Conservation (phyloP, 2,329 filamentous ascomycete genomes). For the Xylaria sp. region DNA sequence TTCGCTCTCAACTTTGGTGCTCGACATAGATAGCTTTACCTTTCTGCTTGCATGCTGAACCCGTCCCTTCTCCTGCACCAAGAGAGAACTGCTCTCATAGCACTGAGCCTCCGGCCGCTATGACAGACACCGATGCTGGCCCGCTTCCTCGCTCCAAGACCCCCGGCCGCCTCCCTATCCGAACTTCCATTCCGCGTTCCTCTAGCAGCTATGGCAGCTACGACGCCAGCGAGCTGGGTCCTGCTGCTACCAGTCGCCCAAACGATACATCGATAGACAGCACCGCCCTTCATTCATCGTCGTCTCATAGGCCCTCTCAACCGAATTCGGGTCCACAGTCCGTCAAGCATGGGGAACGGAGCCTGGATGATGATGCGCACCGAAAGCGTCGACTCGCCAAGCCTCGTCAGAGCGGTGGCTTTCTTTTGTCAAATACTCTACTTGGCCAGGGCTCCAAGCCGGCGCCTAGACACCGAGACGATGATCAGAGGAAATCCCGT, state of each 20-base stretch:
- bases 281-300: constrained; percentile 29
- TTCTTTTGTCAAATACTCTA: constrained; percentile 56
- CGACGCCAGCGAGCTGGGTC: constrained; percentile 54
- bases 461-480: constrained; percentile 35
- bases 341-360: constrained; percentile 26
- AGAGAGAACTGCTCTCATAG: constrained; percentile 1
- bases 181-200: constrained; percentile 40
- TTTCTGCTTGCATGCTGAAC: background rate
- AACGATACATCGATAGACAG: constrained; percentile 30
- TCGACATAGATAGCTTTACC: constrained; percentile 11
- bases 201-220: constrained; percentile 46
- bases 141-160: constrained; percentile 34
- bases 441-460: constrained; percentile 34
- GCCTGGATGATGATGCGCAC: constrained; percentile 30
- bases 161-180: constrained; percentile 25
- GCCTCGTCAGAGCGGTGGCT: constrained; percentile 55
- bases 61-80: background rate
- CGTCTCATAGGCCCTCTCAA: constrained; percentile 25
- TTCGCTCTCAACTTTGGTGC: background rate
- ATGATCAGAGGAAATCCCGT: constrained; percentile 40
- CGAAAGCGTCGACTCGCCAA: constrained; percentile 46
- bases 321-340: constrained; percentile 25
- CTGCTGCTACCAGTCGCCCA: constrained; percentile 41
- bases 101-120: constrained; percentile 33
- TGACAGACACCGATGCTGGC: constrained; percentile 41